Evolutionary conservation across 371 early-diverging fungal species (phyloP), one percentile per base, ranked within the genome.

Genomic region (Mucor velutinosus): DNA sequence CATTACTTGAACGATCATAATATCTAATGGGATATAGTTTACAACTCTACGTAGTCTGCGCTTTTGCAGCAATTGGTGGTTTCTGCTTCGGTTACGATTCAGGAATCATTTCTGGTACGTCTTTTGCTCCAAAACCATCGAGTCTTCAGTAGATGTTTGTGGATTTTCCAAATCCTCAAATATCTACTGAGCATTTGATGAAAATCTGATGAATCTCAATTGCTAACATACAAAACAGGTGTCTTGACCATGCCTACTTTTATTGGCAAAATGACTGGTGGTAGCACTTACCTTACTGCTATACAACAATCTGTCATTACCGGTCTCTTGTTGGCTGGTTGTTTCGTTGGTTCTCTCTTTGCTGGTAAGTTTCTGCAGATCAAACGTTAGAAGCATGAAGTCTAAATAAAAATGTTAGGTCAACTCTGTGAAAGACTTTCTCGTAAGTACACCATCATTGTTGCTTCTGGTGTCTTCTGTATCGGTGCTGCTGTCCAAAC

Each of bases 21-120:
- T 55, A 45, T 56, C 37, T 25, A 71, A 73, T 73, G 73, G 69
- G 47, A 35, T 35, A 65, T 60, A 55, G 63, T 45, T 41, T 64
- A 29, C 70, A 69, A 49, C 66, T 80, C 15, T 83, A 81, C 56
- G 61, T 70, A 30, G 75, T 77, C 30, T 76, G 67, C 29, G 39
- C 67, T n/a, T 84, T 80, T 55, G 75, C 82, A 35, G 81, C 84
- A 56, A 76, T 84, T 58, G 84, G 84, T 73, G 84, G 82, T 70
- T 76, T 84, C 60, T 80, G 76, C 57, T 84, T 84, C 65, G 84
- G 84, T 70, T 81, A 85, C 72, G 86, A 86, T 67, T 77, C 80
- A 30, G 86, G 86, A 80, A 74, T 80, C 64, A 78, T 86, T 60
- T 71, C 78, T 72, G 86, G 62, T 61, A 51, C 4, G 19, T 51